These are phyloP conservation scores for Pseudevernia furfuracea DNA, from an alignment of 495 filamentous ascomycete species.

Conservation along the genomic window DNA sequence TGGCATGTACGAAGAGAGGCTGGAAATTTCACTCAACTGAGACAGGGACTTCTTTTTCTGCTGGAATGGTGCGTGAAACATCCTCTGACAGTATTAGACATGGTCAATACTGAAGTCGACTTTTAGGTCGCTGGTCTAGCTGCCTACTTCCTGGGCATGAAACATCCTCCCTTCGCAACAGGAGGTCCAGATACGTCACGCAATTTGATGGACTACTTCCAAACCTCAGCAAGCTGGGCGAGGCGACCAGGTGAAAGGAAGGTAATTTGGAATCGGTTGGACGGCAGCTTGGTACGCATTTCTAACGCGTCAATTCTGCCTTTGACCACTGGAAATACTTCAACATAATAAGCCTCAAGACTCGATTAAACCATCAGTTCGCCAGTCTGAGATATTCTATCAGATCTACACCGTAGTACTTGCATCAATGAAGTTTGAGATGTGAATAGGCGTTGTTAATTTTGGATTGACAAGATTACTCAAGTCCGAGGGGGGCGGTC, in stretches of 20 bases:
- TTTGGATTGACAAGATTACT: no score
- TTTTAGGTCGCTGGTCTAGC: slow-evolving; percentile 14
- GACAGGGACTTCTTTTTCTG: slow-evolving; percentile 14
- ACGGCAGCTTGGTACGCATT: background rate
- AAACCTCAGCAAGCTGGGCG: slow-evolving; percentile 6
- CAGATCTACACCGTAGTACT: no score
- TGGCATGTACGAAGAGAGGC: background rate
- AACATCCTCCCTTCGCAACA: slow-evolving; percentile 7
- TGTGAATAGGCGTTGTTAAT: no score
- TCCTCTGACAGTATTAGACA: background rate
- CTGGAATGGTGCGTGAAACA: slow-evolving; percentile 3
- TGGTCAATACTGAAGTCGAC: background rate
- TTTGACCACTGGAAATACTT: background rate
- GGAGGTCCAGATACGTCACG: background rate
- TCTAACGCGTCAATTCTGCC: background rate
- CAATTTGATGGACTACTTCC: slow-evolving; percentile 2
- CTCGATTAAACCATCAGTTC: no score
- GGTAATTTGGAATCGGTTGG: slow-evolving; percentile 12
- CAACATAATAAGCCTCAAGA: background rate
- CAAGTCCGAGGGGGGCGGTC: no score
- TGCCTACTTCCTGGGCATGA: slow-evolving; percentile 15
- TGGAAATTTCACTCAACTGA: background rate
- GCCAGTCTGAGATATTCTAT: no score
- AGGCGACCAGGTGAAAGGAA: background rate
- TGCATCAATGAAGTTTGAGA: no score